Conservation (phyloP, 768 basidiomycete species). For the Ramaria sp. region DNA sequence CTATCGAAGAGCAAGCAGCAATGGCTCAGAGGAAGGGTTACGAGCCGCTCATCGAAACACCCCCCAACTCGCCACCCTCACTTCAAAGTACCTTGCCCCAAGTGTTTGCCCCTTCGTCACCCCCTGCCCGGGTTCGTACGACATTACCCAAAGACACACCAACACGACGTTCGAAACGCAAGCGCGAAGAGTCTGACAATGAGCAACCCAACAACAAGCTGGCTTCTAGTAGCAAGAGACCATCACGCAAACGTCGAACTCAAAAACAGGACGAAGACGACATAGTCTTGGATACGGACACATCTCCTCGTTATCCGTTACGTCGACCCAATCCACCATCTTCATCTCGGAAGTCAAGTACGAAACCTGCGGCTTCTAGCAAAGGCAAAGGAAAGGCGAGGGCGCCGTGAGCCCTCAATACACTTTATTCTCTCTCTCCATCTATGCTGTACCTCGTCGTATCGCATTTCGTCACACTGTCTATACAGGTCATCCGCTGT, state of each 20-base stretch:
- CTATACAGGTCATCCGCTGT: too few species aligned
- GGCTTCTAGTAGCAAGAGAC: background rate
- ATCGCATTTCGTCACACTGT: too few species aligned
- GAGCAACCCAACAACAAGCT: background rate
- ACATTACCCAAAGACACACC: background rate
- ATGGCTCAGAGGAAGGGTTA: background rate
- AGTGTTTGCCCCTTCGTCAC: background rate
- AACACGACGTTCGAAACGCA: background rate
- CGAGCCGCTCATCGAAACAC: background rate
- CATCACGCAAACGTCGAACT: background rate
- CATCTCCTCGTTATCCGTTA: background rate
- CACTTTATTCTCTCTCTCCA: background rate
- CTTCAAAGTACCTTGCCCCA: background rate
- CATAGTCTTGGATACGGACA: background rate
- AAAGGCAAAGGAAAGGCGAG: background rate
- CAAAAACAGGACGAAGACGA: background rate
- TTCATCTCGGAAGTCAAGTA: background rate
- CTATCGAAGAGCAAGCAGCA: background rate
- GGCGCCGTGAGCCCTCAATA: background rate
- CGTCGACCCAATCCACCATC: background rate
- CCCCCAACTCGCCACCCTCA: background rate
- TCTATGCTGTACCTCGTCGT: background rate
- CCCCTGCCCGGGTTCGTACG: background rate
- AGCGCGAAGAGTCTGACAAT: background rate
- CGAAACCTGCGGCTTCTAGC: background rate